Evolutionary conservation across 2,329 filamentous ascomycete species (phyloP), one percentile per base, ranked within the genome.

Genomic region (Xylaria hypoxylon): DNA sequence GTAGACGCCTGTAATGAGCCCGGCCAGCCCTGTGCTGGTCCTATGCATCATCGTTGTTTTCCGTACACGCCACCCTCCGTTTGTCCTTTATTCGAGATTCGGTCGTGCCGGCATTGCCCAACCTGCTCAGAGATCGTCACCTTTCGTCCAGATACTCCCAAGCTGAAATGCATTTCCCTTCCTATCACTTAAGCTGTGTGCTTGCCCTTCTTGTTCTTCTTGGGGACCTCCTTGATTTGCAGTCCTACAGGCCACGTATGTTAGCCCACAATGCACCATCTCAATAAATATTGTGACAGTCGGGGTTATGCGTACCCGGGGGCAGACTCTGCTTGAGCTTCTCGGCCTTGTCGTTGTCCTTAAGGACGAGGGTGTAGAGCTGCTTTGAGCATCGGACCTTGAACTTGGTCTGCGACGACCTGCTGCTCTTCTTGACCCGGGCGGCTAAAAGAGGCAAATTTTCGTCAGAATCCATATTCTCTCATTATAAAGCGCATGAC

Each of bases 261-360:
- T 74, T 69, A 71, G 71, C 50, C n/a, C 42, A 59, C 45, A 35
- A 35, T 44, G 15, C 8, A 35, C n/a, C 11, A 17, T 51, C 68
- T 31, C n/a, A 38, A 22, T 2, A 1, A 28, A 17, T 15, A 5
- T 35, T 40, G 35, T 22, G 19, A 33, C 1, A 22, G 19, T 19
- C 5, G 13, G 55, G 44, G 7, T 45, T 86, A 28, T 33, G 51
- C 93, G 79, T 94, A 99, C 96, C 92, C 78, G 96, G 96, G 79
- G 96, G 96, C 74, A 99, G 89, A 83, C 90, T 94, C 90, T 98
- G 95, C 94, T 97, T 98, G 77, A 99, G 91, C 92, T 99, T 99
- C 88, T 98, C 96, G 84, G 95, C 96, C 93, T 98, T 98, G 82
- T 97, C 96, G 80, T 90, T 89, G 86, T 99, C 96, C 90, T 97